A percentile compares a stretch with the other conserved stretches of the same genome.
Conservation (phyloP, 2,329 filamentous ascomycete genomes). For the Alternaria triticimaculans region DNA sequence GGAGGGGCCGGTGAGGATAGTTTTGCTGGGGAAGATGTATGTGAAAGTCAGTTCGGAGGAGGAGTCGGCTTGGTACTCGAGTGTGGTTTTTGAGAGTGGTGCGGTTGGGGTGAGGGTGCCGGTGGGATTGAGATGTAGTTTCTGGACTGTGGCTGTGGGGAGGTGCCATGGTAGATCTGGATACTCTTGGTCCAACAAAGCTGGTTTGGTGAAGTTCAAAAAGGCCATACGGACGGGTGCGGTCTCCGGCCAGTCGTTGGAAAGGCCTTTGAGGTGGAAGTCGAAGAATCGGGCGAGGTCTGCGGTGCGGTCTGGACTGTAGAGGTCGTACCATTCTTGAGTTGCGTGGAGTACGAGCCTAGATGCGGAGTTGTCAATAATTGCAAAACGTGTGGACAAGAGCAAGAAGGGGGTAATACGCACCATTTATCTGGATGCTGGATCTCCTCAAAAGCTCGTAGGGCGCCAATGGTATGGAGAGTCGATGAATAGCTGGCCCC, state of each 20-base stretch:
- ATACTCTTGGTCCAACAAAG: background rate
- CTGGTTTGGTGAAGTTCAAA: slow-evolving; percentile 3
- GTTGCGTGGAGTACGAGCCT: slow-evolving; percentile 13
- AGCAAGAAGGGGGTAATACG: background rate
- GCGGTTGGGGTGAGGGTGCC: background rate
- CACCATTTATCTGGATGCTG: slow-evolving; percentile 3
- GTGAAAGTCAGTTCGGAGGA: background rate
- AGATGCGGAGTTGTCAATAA: background rate
- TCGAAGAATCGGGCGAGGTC: slow-evolving; percentile 53
- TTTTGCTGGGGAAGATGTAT: background rate
- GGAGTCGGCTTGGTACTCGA: background rate
- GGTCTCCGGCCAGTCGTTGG: slow-evolving; percentile 58
- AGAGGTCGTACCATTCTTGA: slow-evolving; percentile 28
- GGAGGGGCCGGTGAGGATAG: background rate
- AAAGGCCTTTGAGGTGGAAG: slow-evolving; percentile 50
- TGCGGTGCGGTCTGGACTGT: slow-evolving; percentile 5
- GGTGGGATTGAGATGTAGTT: background rate
- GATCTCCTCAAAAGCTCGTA: slow-evolving; percentile 10
- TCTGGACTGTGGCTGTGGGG: background rate
- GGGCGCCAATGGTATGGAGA: slow-evolving; percentile 18
- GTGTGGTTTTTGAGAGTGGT: background rate
- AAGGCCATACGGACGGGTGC: slow-evolving; percentile 53
- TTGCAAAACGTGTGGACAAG: no score
- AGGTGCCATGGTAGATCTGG: background rate
- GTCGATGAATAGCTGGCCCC: slow-evolving; percentile 15